Base-by-base conservation (phyloP, 768 basidiomycete species). In the Boletus sensibilis region DNA sequence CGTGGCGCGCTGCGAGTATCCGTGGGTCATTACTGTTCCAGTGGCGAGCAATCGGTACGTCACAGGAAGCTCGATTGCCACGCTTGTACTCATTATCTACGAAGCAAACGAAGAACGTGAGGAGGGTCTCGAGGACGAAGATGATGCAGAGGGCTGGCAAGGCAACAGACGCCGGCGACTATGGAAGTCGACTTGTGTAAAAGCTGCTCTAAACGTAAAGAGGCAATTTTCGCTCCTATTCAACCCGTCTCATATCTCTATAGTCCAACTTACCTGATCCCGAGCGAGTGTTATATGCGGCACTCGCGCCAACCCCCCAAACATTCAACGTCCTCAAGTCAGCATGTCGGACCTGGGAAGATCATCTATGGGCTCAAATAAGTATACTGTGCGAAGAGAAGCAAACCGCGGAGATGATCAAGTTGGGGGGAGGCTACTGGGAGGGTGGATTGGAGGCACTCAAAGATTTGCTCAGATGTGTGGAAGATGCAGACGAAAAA, bases 361-460 rank as follows among this genome's bases (percentile, higher is more conserved):
- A 99, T 66, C 88, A 95, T 67, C 77, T 98, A 0, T 99, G 97
- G 97, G 92, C 91, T 0, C 87, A 91, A 55, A 76, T 94, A 49
- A 86, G 85, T 62, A 79, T 92, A 47, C 76, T 92, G 38, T 88
- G 90, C 63, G 92, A 95, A 67, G 86, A 92, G 62, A 86, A 89
- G 56, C 82, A 88, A 67, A 87, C 85, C 43, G 79, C 77, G 31
- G 85, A 88, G 58, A 80, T 98, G 65, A 69, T 77, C 11, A 78
- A 81, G 38, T 68, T 92, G 7, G 77, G 78, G 11, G 86, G 86
- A 0, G 83, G 87, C 40, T 95, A 91, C 68, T 96, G 94, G 94
- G 88, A 90, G 55, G 78, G 78, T 20, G 87, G 86, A 1, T 60
- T 79, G 14, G 74, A 74, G 37, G 76, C 76, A 6, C 70, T 84